These are phyloP conservation scores for Osmozyma mogii DNA, from an alignment of 805 yeast genomes.

Conservation along the genomic window DNA sequence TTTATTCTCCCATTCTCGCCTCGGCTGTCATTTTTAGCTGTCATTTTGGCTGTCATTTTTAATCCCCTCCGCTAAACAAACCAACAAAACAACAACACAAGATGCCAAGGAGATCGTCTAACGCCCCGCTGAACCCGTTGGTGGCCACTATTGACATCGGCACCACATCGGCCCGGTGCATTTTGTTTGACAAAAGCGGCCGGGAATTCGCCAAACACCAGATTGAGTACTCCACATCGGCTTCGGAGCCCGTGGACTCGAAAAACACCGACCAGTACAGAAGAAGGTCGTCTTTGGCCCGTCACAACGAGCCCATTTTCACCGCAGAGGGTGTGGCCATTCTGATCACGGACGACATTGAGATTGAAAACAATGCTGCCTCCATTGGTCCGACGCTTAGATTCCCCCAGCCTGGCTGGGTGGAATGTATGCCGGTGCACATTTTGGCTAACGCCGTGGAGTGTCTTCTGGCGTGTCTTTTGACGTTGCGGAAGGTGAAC, in stretches of 20 bases:
- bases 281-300: constrained; percentile 34
- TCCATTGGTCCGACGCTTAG: constrained; percentile 59
- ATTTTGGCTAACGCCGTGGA: constrained; percentile 72
- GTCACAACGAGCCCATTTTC: constrained; percentile 52
- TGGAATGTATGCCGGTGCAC: constrained; percentile 84
- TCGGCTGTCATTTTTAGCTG: no score
- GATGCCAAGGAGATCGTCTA: constrained; percentile 38
- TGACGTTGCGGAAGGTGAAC: constrained; percentile 50
- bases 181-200: constrained; percentile 66
- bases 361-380: constrained; percentile 51
- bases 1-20: no score
- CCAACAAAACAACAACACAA: no score
- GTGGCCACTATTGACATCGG: constrained; percentile 83
- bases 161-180: constrained; percentile 86
- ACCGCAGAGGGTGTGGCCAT: constrained; percentile 71
- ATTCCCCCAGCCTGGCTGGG: constrained; percentile 86
- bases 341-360: constrained; percentile 48
- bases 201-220: constrained; percentile 81
- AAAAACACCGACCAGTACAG: constrained; percentile 37
- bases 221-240: constrained; percentile 78
- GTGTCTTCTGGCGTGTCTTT: constrained; percentile 64
- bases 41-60: no score
- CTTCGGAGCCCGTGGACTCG: constrained; percentile 42
- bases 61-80: no score
- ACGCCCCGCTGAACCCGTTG: constrained; percentile 33